A percentile compares a stretch with the other conserved stretches of the same genome.
Evolutionary conservation across 2,329 filamentous ascomycete species (phyloP).

Genomic region (Clonostachys rosea): DNA sequence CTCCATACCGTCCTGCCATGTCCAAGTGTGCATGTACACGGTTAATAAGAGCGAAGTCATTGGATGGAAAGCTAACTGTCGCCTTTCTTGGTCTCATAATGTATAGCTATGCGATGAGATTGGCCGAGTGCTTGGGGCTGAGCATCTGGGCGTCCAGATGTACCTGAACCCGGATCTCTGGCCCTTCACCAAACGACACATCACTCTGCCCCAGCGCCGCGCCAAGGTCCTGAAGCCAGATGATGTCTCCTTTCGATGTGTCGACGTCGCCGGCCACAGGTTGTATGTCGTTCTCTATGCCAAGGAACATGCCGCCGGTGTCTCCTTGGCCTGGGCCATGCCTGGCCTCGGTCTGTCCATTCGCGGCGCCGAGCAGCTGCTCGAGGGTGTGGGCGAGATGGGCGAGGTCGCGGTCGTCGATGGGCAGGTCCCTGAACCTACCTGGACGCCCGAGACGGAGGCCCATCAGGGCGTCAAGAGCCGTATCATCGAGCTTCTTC

Average conservation of each 20-base stretch:
- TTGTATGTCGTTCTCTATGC: conserved; percentile 39
- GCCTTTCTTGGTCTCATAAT: no score
- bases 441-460: conserved; percentile 27
- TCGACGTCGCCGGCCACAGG: conserved; percentile 33
- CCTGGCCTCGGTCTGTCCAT: conserved; percentile 40
- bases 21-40: no score
- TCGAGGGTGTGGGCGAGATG: conserved; percentile 26
- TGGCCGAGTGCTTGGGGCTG: conserved; percentile 17
- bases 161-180: conserved; percentile 24
- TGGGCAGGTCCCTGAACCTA: conserved; percentile 20
- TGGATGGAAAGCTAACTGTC: no score
- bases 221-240: conserved; percentile 22
- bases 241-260: conserved; percentile 29
- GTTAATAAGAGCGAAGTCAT: no score
- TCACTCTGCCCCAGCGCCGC: conserved; percentile 24
- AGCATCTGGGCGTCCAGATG: conserved; percentile 16
- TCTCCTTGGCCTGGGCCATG: conserved; percentile 38
- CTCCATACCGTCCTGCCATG: no score
- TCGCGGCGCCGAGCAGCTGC: conserved; percentile 35
- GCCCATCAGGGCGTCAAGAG: conserved; percentile 30
- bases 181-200: conserved; percentile 20
- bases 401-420: conserved; percentile 24
- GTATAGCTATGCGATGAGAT: conserved; percentile 29
- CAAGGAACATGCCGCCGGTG: conserved; percentile 20
- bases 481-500: conserved; percentile 33